Evolutionary conservation across 768 basidiomycete species (phyloP).

Genomic region (Myochromella boudieri): DNA sequence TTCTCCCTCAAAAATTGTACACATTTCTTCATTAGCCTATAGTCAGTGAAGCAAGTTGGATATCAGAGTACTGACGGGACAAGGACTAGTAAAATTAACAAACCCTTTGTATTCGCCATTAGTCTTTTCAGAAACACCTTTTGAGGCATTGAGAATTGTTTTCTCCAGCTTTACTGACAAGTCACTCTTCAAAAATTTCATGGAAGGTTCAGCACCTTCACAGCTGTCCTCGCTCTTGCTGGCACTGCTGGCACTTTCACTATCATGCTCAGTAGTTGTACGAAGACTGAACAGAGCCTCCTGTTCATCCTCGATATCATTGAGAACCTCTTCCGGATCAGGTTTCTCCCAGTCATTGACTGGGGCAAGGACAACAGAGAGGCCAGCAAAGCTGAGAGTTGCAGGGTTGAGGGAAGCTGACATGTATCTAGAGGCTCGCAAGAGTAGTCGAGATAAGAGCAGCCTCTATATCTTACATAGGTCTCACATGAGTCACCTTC

Average conservation of each 20-base stretch:
- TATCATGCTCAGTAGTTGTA: too few species aligned
- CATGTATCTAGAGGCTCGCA: too few species aligned
- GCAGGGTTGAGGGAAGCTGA: too few species aligned
- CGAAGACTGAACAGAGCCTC: too few species aligned
- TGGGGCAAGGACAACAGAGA: background rate
- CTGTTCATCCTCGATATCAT: conserved; percentile 24
- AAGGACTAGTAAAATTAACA: background rate
- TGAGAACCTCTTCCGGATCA: conserved; percentile 14
- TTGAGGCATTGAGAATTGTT: conserved; percentile 24
- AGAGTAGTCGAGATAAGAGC: too few species aligned
- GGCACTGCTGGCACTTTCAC: too few species aligned
- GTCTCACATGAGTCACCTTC: too few species aligned
- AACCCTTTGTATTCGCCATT: conserved; percentile 28
- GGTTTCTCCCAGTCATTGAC: conserved; percentile 1
- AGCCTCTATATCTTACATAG: too few species aligned
- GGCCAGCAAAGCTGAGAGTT: background rate
- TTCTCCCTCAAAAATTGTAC: conserved; percentile 15
- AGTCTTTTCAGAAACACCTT: conserved; percentile 30
- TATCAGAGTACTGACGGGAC: too few species aligned
- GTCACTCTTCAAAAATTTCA: background rate
- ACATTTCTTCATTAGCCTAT: conserved; percentile 19
- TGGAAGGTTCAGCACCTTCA: background rate
- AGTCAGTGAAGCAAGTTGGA: too few species aligned
- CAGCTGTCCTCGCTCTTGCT: too few species aligned
- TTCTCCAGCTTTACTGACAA: background rate